Evolutionary conservation across 2,329 filamentous ascomycete species (phyloP), one percentile per base, ranked within the genome.

Genomic region (Reticulascus tulasneorum): DNA sequence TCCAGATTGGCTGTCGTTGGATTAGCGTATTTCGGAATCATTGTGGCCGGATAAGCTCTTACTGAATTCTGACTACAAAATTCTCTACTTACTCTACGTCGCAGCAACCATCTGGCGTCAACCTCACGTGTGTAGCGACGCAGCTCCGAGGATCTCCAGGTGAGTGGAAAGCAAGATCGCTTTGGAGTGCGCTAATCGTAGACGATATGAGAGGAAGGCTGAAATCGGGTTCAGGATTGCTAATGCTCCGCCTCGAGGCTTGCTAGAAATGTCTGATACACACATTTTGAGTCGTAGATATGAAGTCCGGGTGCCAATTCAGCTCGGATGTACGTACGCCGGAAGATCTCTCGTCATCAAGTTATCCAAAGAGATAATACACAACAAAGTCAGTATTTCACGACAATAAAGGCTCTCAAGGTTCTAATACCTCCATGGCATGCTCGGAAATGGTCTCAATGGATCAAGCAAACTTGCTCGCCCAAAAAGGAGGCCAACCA

Each of bases 31-130:
- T 7, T 11, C 8, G 15, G 9, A 16, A 6, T 13, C 5, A 9
- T 16, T 13, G n/a, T 9, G 3, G n/a, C 9, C 12, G 13, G 6
- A 3, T 10, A 6, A 11, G 13, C 20, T 48, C 66, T 48, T 46
- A 73, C 69, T 72, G 68, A 11, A 72, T 69, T 3, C 66, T 59
- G 5, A 71, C 54, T 4, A 56, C 55, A 24, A 67, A 41, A 19
- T 55, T 41, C 2, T 30, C 30, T 13, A 44, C 12, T 3, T 29
- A 23, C 4, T 24, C n/a, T 11, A 23, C 4, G n/a, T 37, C 25
- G 2, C 28, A 29, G 2, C 31, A 26, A 4, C 19, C 24, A 16
- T 48, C 53, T 4, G 58, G 57, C 0, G 60, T 67, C 11, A 70
- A 57, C 7, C 64, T 55, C 7, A 60, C 63, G 32, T 71, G 66